Conservation (phyloP, 2,329 filamentous ascomycete species). For the Chrysoporthe deuterocubensis region DNA sequence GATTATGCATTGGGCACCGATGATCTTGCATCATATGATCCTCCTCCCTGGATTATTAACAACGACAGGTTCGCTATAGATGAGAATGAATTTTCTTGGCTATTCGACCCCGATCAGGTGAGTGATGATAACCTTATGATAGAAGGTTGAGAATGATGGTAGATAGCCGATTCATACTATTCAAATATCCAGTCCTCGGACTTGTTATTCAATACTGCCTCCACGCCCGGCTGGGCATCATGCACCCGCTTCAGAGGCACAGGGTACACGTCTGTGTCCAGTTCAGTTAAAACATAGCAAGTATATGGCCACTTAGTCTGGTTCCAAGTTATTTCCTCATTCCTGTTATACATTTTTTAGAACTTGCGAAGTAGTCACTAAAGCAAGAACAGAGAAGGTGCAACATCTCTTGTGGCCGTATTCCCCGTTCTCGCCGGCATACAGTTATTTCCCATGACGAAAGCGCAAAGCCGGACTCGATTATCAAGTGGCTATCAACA, state of each 20-base stretch:
- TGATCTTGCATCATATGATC: too few species aligned
- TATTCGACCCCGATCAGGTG: too few species aligned
- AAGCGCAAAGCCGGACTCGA: too few species aligned
- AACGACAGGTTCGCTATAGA: too few species aligned
- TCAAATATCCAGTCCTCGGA: too few species aligned
- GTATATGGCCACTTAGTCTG: neutral
- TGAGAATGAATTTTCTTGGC: neutral
- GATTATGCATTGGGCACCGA: too few species aligned
- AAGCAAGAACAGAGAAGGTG: neutral
- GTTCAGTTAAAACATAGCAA: neutral
- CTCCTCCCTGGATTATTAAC: too few species aligned
- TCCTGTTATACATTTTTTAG: neutral
- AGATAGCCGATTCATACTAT: neutral
- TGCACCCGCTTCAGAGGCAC: neutral
- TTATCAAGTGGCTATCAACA: too few species aligned
- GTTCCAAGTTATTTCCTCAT: neutral
- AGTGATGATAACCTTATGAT: neutral
- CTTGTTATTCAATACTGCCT: neutral
- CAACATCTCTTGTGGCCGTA: neutral
- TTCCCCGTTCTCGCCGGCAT: neutral
- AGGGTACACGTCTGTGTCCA: too few species aligned
- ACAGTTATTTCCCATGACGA: too few species aligned
- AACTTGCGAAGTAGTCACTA: neutral
- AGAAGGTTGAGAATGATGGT: neutral
- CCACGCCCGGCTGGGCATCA: neutral